Base-by-base conservation (phyloP, 2,329 filamentous ascomycete genomes). In the Exophiala xenobiotica region DNA sequence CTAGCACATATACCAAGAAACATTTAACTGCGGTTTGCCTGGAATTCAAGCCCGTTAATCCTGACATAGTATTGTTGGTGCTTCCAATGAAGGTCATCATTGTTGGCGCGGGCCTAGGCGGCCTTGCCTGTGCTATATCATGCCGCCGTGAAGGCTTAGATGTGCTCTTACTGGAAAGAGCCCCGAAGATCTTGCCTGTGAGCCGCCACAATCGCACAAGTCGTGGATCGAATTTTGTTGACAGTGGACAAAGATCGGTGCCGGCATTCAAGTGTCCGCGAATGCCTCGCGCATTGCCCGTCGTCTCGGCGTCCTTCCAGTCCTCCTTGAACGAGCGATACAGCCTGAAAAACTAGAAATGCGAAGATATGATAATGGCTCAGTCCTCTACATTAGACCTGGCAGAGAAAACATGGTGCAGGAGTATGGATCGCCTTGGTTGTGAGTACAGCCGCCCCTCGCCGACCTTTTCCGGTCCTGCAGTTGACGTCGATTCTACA, bases 41-140 rank as follows among this genome's bases (percentile, higher is more conserved):
- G n/a, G n/a, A n/a, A n/a, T n/a, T n/a, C n/a, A n/a, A n/a, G n/a
- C n/a, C n/a, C n/a, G n/a, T n/a, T n/a, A n/a, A n/a, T n/a, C n/a
- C n/a, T n/a, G n/a, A n/a, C n/a, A n/a, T n/a, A n/a, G n/a, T n/a
- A n/a, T n/a, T n/a, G n/a, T n/a, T n/a, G n/a, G n/a, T n/a, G n/a
- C n/a, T n/a, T n/a, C n/a, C n/a, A n/a, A 37, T 37, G 31, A 53
- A 41, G 19, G 51, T 53, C 29, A 39, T 46, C 24, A 57, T 67
- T 6, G 53, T 65, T 3, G 71, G 71, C 12, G 70, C 69, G 12
- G 71, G 72, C 3, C 64, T 74, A 14, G 70, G 68, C 1, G 71
- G 71, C 9, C 62, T 74, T 6, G 70, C 71, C 12, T 63, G 61
- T 43, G 59, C 63, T 8, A 60, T 65, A 12, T 53, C 60, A 4